Conservation (phyloP, 768 basidiomycete species). For the Pluteus cervinus region DNA sequence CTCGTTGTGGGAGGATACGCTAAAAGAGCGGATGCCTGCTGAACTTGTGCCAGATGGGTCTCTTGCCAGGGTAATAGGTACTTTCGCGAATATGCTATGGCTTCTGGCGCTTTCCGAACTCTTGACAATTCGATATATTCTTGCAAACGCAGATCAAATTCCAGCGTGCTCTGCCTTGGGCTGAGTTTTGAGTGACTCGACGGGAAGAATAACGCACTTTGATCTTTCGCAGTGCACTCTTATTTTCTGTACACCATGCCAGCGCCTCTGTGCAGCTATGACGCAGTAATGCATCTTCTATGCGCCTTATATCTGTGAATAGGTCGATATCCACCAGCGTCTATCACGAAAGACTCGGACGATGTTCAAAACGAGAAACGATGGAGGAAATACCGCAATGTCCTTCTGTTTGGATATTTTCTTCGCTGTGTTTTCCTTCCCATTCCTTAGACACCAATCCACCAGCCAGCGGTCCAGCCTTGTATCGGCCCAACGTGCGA, state of each 20-base stretch:
- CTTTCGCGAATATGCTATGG: conserved; percentile 81
- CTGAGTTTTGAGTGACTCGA: conserved; percentile 3
- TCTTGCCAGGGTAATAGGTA: conserved; percentile 79
- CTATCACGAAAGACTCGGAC: conserved; percentile 31
- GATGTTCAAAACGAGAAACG: conserved; percentile 8
- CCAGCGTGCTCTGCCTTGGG: conserved; percentile 73
- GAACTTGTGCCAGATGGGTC: conserved; percentile 73
- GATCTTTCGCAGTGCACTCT: conserved; percentile 84
- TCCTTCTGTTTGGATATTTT: conserved; percentile 68
- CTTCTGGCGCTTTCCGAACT: conserved; percentile 55
- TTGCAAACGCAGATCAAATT: conserved; percentile 93
- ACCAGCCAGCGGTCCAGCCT: conserved; percentile 86
- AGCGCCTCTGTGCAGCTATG: conserved; percentile 87
- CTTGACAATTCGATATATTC: conserved; percentile 93
- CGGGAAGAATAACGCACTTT: conserved; percentile 43
- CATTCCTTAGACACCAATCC: conserved; percentile 84
- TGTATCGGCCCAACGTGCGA: conserved; percentile 71
- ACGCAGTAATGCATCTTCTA: conserved; percentile 70
- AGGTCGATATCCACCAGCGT: conserved; percentile 86
- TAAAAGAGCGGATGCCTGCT: conserved; percentile 69
- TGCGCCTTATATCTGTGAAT: conserved; percentile 82
- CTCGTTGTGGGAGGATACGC: conserved; percentile 67
- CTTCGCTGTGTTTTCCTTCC: conserved; percentile 71
- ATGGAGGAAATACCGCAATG: conserved; percentile 57
- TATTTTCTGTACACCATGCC: conserved; percentile 95